Conservation (phyloP, 2,329 filamentous ascomycete species). For the Aspergillus sp. region DNA sequence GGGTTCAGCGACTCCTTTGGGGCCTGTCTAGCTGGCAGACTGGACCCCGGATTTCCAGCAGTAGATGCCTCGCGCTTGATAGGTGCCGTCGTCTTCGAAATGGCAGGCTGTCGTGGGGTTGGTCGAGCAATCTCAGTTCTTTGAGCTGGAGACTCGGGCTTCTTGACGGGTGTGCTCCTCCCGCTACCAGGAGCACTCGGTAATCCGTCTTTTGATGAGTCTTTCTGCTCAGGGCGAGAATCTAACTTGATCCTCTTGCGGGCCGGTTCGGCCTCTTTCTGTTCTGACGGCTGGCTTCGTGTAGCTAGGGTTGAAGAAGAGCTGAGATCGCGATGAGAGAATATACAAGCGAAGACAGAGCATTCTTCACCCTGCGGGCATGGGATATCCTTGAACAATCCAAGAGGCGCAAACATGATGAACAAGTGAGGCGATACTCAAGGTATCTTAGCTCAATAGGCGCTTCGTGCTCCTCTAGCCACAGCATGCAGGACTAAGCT, state of each 20-base stretch:
- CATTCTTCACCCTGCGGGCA: slow-evolving; percentile 56
- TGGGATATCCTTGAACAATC: slow-evolving; percentile 52
- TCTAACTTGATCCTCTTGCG: slow-evolving; percentile 2
- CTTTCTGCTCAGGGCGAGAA: background rate
- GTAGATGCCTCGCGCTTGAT: slow-evolving; percentile 4
- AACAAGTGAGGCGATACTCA: background rate
- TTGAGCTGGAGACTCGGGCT: slow-evolving; percentile 19
- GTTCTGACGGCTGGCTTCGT: slow-evolving; percentile 7
- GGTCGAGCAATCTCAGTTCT: background rate
- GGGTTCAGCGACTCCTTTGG: slow-evolving; percentile 47
- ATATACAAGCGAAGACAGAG: slow-evolving; percentile 57
- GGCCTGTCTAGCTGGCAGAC: slow-evolving; percentile 29
- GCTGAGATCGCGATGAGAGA: slow-evolving; percentile 48
- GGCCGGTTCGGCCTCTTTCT: background rate
- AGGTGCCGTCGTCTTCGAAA: background rate
- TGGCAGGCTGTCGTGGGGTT: background rate
- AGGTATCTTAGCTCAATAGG: background rate
- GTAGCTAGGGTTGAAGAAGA: slow-evolving; percentile 5
- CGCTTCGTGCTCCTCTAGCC: background rate
- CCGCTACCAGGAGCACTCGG: background rate
- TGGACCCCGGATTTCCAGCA: slow-evolving; percentile 1
- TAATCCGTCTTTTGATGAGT: background rate
- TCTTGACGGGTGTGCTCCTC: slow-evolving; percentile 31
- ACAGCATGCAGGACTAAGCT: background rate
- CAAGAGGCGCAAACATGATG: slow-evolving; percentile 55